Base-by-base conservation (phyloP, 2,329 filamentous ascomycete species). In the Didymellaceae sp. region DNA sequence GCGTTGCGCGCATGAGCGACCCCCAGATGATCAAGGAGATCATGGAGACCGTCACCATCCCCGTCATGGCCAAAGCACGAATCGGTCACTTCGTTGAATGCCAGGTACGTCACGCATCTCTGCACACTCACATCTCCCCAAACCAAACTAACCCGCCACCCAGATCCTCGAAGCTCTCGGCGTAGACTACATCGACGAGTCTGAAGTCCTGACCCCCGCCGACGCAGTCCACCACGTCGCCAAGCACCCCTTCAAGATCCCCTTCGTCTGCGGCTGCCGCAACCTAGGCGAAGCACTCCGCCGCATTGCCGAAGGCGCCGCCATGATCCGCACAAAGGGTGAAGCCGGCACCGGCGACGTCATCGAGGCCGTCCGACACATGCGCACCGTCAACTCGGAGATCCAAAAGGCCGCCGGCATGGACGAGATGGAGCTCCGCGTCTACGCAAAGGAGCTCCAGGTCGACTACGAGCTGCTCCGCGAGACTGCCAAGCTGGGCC, bases 61-160 rank as follows among this genome's bases (percentile, higher is more conserved):
- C 94, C 65, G 94, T 99, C 75, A 97, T 99, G 94, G 94, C 94
- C 58, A 99, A 99, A 80, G 93, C 93, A 18, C 86, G 94, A 71
- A 99, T 97, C 72, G 94, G 94, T 28, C 94, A 99, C 79, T 92
- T 97, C 63, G 93, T 97, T 67, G 94, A 99, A 80, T 97, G 92
- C 80, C 93, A 90, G 82, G 83, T 85, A 76, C 45, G 71, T 47
- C 13, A 18, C 26, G 5, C 65, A n/a, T 21, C 20, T 9, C 22
- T 30, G 11, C 28, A 10, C 33, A 20, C 17, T 32, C 9, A 26
- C 34, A 24, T 14, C 30, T 6, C 37, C 11, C 9, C 32, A 37
- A 4, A n/a, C 9, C 22, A 14, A 7, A 10, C 44, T 42, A 24
- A 45, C 28, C 5, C 20, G 11, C 26, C 4, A 13, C 24, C 5